Conservation (phyloP, 768 basidiomycete species). For the Gymnopilus junonius region DNA sequence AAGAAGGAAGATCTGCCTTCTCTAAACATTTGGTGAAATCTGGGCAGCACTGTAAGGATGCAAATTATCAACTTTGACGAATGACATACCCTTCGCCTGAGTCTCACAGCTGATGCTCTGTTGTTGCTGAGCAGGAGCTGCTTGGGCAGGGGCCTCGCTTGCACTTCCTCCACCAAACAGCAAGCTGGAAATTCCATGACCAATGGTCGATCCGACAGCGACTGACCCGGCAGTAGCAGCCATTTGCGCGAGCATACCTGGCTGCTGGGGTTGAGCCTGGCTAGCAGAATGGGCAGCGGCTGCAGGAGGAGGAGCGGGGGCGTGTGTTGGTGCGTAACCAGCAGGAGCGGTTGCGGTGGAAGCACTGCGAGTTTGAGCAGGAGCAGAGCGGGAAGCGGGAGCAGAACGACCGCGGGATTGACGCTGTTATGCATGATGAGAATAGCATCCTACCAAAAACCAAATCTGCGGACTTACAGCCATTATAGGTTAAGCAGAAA, state of each 20-base stretch:
- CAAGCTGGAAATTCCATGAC: slow-evolving; percentile 90
- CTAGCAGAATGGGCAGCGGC: slow-evolving; percentile 44
- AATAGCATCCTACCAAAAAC: neutral
- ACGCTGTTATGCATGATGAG: slow-evolving; percentile 49
- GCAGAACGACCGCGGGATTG: slow-evolving; percentile 78
- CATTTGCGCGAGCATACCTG: slow-evolving; percentile 84
- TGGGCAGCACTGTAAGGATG: slow-evolving; percentile 27
- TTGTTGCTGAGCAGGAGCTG: slow-evolving; percentile 54
- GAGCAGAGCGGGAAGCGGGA: slow-evolving; percentile 49
- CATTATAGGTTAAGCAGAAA: slow-evolving; percentile 31
- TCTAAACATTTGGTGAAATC: slow-evolving; percentile 89
- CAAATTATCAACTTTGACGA: neutral
- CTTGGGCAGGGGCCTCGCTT: slow-evolving; percentile 43
- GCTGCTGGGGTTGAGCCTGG: slow-evolving; percentile 49
- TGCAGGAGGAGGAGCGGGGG: slow-evolving; percentile 52
- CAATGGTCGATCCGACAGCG: slow-evolving; percentile 85
- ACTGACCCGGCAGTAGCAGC: slow-evolving; percentile 91
- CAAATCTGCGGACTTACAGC: slow-evolving; percentile 36
- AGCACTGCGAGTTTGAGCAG: slow-evolving; percentile 50
- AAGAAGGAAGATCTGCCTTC: slow-evolving; percentile 77
- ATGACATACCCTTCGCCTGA: slow-evolving; percentile 74
- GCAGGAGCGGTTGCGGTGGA: slow-evolving; percentile 57
- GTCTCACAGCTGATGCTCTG: slow-evolving; percentile 65
- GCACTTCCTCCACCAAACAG: slow-evolving; percentile 73
- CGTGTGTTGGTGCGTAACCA: slow-evolving; percentile 45